These are phyloP conservation scores for Penicillium riverlandense DNA, from an alignment of 495 filamentous ascomycete genomes.

Conservation along the genomic window DNA sequence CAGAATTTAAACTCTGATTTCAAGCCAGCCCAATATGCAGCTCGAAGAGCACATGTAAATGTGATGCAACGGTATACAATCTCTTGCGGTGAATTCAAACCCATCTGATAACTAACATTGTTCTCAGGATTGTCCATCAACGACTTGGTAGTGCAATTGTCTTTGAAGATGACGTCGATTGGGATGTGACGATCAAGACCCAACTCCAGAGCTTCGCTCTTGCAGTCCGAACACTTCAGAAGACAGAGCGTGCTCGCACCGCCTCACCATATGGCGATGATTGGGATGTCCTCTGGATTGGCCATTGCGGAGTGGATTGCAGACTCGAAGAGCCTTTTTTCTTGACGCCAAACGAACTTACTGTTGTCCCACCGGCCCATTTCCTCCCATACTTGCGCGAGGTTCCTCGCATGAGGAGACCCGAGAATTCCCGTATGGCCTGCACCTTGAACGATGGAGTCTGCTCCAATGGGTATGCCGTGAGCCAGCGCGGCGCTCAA, in stretches of 20 bases:
- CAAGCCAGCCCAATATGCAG: too few relatives aligned
- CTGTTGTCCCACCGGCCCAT: not conserved
- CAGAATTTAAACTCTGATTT: too few relatives aligned
- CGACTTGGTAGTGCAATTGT: constrained; percentile 28
- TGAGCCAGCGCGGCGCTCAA: constrained; percentile 44
- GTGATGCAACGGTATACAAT: too few relatives aligned
- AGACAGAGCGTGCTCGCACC: constrained; percentile 2
- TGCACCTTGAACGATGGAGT: constrained; percentile 39
- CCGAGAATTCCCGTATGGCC: constrained; percentile 37
- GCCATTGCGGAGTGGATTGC: constrained; percentile 36
- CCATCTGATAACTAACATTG: too few relatives aligned
- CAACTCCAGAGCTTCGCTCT: constrained; percentile 42
- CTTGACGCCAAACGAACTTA: constrained; percentile 13
- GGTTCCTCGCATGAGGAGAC: constrained; percentile 9
- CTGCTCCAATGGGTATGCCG: constrained; percentile 48
- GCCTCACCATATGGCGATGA: constrained; percentile 47
- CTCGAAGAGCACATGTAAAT: too few relatives aligned
- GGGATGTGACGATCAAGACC: constrained; percentile 38
- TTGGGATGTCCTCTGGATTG: constrained; percentile 51
- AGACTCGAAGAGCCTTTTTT: constrained; percentile 7
- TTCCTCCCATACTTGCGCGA: constrained; percentile 5
- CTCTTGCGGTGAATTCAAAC: too few relatives aligned
- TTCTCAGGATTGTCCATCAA: too few relatives aligned
- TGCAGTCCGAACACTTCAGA: constrained; percentile 25
- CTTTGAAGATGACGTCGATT: constrained; percentile 47